Evolutionary conservation across 2,329 filamentous ascomycete genomes (phyloP).

Genomic region (Ascocoryne sarcoides): DNA sequence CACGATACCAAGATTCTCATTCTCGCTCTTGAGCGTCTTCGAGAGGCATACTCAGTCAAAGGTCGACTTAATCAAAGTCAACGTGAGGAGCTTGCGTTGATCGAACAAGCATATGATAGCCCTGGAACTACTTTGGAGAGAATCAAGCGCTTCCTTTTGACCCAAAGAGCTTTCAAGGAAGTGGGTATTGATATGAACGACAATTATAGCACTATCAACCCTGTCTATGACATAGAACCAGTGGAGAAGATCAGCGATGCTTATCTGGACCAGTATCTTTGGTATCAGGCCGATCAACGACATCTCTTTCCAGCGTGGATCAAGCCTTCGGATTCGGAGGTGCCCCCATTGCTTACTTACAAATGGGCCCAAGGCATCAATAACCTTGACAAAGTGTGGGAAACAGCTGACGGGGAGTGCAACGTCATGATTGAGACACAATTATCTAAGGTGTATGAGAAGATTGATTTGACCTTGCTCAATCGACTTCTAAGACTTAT

Average conservation of each 20-base stretch:
- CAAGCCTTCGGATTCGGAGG: conserved; percentile 96
- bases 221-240: conserved; percentile 96
- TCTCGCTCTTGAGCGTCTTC: conserved; percentile 80
- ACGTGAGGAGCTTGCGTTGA: conserved; percentile 89
- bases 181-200: conserved; percentile 99
- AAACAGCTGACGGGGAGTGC: conserved; percentile 86
- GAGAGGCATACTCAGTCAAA: conserved; percentile 96
- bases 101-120: conserved; percentile 97
- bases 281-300: conserved; percentile 97
- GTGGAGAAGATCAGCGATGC: conserved; percentile 99
- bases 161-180: conserved; percentile 97
- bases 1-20: conserved; percentile 99
- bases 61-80: conserved; percentile 95
- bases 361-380: conserved; percentile 99
- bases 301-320: conserved; percentile 98
- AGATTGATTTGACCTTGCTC: conserved; percentile 92
- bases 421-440: conserved; percentile 99
- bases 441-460: conserved; percentile 98
- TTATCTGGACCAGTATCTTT: conserved; percentile 95
- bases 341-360: conserved; percentile 87
- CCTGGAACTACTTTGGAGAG: conserved; percentile 90
- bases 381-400: conserved; percentile 93
- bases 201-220: conserved; percentile 98
- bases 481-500: conserved; percentile 89
- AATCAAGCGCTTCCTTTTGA: conserved; percentile 95